Evolutionary conservation across 2,329 filamentous ascomycete species (phyloP).

Genomic region (Aspergillus thermomutatus): DNA sequence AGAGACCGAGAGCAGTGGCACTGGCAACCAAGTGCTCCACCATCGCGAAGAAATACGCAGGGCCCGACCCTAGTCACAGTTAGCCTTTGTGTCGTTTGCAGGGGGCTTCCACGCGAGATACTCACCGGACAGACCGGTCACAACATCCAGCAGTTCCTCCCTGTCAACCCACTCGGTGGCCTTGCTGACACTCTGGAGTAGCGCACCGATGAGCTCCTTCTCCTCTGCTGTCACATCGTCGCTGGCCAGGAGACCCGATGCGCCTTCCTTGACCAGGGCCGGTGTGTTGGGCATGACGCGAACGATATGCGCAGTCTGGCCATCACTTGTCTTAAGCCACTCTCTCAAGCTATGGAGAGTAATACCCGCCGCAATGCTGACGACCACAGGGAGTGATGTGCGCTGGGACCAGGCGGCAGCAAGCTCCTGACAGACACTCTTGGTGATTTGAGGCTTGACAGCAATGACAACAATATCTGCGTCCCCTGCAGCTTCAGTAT

Average conservation of each 20-base stretch:
- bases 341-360: conserved; percentile 28
- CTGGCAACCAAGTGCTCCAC: conserved; percentile 33
- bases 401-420: conserved; percentile 24
- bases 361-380: conserved; percentile 35
- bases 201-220: conserved; percentile 28
- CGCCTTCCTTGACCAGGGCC: conserved; percentile 32
- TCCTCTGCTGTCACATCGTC: conserved; percentile 24
- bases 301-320: conserved; percentile 25
- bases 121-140: conserved; percentile 35
- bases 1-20: conserved; percentile 29
- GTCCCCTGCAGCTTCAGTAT: conserved; percentile 23
- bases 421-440: conserved; percentile 32
- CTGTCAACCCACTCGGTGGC: conserved; percentile 34
- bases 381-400: conserved; percentile 25
- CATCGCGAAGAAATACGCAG: conserved; percentile 37
- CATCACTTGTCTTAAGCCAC: conserved; percentile 27
- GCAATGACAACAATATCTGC: conserved; percentile 33
- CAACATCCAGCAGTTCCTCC: conserved; percentile 34
- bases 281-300: conserved; percentile 38
- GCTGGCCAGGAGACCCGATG: conserved; percentile 27
- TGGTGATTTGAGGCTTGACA: conserved; percentile 34
- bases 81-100: neutral
- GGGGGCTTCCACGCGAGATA: neutral
- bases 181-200: conserved; percentile 31
- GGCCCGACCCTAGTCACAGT: conserved; percentile 28